Percentiles rank a stretch among this genome's conserved stretches.
Conservation (phyloP, 2,329 filamentous ascomycete genomes). For the Falciphora oryzae region DNA sequence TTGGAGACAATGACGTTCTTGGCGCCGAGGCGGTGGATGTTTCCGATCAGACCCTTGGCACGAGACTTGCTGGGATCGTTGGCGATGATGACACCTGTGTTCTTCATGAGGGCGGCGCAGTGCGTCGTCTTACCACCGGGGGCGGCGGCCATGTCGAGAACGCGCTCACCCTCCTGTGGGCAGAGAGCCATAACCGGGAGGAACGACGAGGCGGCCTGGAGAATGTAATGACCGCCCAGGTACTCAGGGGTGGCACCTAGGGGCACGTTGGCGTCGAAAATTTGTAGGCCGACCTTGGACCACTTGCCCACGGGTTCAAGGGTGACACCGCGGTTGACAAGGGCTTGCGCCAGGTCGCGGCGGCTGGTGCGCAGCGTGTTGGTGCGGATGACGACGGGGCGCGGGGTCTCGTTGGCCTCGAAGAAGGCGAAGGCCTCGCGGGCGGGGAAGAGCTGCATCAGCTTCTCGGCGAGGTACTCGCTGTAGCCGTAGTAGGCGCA, state of each 20-base stretch:
- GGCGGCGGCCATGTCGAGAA: constrained; percentile 90
- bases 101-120: constrained; percentile 95
- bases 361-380: constrained; percentile 81
- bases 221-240: constrained; percentile 93
- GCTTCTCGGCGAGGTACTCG: constrained; percentile 89
- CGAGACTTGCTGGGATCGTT: constrained; percentile 94
- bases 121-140: constrained; percentile 96
- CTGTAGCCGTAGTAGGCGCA: constrained; percentile 98
- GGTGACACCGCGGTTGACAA: constrained; percentile 94
- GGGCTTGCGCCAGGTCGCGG: constrained; percentile 78
- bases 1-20: constrained; percentile 95
- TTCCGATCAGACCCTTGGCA: constrained; percentile 95
- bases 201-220: constrained; percentile 95
- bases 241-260: constrained; percentile 96
- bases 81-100: constrained; percentile 90
- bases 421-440: constrained; percentile 97
- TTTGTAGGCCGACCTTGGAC: constrained; percentile 95
- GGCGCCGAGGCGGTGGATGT: constrained; percentile 89
- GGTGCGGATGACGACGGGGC: constrained; percentile 92
- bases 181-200: constrained; percentile 95
- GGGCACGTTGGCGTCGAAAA: constrained; percentile 83
- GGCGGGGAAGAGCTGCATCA: constrained; percentile 86
- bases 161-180: constrained; percentile 85
- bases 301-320: constrained; percentile 97
- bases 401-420: constrained; percentile 90